Base-by-base conservation (phyloP, 2,329 filamentous ascomycete species). In the Ciborinia camelliae region DNA sequence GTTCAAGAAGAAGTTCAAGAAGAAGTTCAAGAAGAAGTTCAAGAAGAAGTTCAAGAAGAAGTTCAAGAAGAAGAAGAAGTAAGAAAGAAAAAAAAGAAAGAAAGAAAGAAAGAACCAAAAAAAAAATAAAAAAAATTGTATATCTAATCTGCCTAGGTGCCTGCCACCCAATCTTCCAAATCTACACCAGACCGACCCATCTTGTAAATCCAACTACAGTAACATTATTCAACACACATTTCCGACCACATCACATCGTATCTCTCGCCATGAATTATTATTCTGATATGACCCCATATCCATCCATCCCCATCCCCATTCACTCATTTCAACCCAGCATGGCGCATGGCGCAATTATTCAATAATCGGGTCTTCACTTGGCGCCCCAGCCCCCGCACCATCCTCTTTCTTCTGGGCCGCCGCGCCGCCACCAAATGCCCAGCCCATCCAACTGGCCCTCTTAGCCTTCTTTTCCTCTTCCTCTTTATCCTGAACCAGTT, bases 401-500 rank as follows among this genome's bases (percentile, higher is more conserved):
- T 50, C 50, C 15, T 63, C 62, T 26, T 64, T 59, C 37, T 64
- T 64, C n/a, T 61, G 58, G 32, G 26, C 55, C 4, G 15, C 54
- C 20, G 26, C 62, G 3, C 54, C 62, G 3, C 54, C 47, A 43
- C 70, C 71, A 67, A 74, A 74, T 7, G 81, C 79, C 85, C 86
- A 88, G 15, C 85, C 85, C 65, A 88, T 82, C 87, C 87, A 89
- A 75, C 85, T 89, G 26, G 81, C 79, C 55, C 87, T 79, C 79
- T 88, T 89, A 72, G 82, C 83, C 39, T 73, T 76, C 26, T 76
- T 75, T 71, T 81, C 81, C 66, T 80, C 77, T 53, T 74, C 73
- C 63, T 79, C 79, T 61, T 77, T 79, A 78, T 96, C 91, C 77
- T 95, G 90, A 54, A 98, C 92, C 37, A 99, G 82, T 20, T 94